Evolutionary conservation across 768 basidiomycete species (phyloP).

Genomic region (Boletus tylopilopsis): DNA sequence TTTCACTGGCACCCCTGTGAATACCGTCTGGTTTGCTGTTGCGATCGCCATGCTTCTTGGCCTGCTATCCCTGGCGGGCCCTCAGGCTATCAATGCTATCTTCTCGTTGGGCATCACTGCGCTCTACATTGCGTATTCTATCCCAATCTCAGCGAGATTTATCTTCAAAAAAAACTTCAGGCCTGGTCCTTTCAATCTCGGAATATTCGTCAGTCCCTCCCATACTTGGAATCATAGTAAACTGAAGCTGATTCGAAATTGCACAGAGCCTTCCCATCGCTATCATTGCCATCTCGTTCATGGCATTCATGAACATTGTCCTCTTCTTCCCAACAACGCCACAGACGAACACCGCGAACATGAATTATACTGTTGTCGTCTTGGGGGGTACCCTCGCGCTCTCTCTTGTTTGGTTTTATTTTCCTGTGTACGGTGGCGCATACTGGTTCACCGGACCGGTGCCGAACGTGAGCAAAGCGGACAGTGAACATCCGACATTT

Average conservation of each 20-base stretch:
- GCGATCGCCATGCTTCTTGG: conserved; percentile 43
- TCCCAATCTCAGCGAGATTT: conserved; percentile 51
- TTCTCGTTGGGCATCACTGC: conserved; percentile 48
- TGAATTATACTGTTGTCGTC: conserved; percentile 76
- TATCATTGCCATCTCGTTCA: conserved; percentile 53
- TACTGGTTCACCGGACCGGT: conserved; percentile 73
- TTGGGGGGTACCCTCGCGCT: conserved; percentile 55
- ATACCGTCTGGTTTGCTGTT: conserved; percentile 54
- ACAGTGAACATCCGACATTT: background rate
- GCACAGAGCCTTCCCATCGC: conserved; percentile 55
- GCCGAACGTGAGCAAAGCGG: conserved; percentile 34
- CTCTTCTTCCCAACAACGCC: conserved; percentile 62
- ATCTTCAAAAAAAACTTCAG: conserved; percentile 43
- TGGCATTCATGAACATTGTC: conserved; percentile 60
- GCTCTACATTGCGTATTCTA: conserved; percentile 44
- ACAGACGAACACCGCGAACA: conserved; percentile 39
- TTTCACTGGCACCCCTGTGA: conserved; percentile 51
- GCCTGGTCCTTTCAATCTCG: conserved; percentile 48
- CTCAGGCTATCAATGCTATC: conserved; percentile 55
- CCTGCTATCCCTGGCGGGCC: conserved; percentile 52
- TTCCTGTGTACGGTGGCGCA: conserved; percentile 67
- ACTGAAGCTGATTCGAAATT: conserved; percentile 2
- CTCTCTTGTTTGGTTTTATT: conserved; percentile 61
- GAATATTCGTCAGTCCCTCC: conserved; percentile 34
- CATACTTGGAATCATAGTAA: background rate